phyloP scores from a whole-genome alignment of 345 rosid species.

The Barbarea vulgaris region DNA sequence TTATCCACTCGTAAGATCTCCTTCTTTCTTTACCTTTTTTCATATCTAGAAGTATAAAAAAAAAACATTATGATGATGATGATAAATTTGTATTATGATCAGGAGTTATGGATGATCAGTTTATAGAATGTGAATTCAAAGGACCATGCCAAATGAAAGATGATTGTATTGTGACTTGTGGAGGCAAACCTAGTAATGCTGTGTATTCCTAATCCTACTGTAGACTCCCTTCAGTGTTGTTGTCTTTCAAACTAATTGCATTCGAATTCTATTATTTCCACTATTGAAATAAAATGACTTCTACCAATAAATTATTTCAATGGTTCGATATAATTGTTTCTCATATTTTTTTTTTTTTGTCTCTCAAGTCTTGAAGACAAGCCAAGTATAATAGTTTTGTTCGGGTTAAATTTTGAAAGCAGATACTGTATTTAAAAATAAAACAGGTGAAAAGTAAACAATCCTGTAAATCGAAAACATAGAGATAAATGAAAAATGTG shows the following conservation, averaged over 20 bases:
- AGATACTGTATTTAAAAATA: too few relatives aligned
- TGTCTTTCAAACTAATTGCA: constrained; percentile 19
- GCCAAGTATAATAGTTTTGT: too few relatives aligned
- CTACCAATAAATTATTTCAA: not conserved
- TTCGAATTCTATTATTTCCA: not conserved
- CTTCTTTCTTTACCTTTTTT: not conserved
- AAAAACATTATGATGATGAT: not conserved
- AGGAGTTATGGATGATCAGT: constrained; percentile 27
- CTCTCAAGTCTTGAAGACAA: not conserved
- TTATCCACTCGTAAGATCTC: constrained; percentile 23
- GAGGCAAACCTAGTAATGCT: constrained; percentile 30
- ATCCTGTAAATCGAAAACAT: too few relatives aligned
- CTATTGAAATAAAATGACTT: not conserved
- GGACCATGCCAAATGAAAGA: constrained; percentile 20
- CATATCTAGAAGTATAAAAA: not conserved
- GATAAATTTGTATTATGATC: not conserved
- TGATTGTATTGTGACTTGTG: constrained; percentile 27
- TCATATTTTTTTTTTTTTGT: not conserved
- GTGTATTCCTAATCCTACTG: constrained; percentile 31
- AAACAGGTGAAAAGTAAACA: too few relatives aligned
- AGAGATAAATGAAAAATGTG: not conserved
- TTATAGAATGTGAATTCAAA: constrained; percentile 31
- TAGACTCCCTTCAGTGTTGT: constrained; percentile 29
- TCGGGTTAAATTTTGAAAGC: too few relatives aligned
- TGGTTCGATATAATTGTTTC: not conserved